phyloP scores from a whole-genome alignment of 2,329 filamentous ascomycete genomes.

The Alternaria dauci region DNA sequence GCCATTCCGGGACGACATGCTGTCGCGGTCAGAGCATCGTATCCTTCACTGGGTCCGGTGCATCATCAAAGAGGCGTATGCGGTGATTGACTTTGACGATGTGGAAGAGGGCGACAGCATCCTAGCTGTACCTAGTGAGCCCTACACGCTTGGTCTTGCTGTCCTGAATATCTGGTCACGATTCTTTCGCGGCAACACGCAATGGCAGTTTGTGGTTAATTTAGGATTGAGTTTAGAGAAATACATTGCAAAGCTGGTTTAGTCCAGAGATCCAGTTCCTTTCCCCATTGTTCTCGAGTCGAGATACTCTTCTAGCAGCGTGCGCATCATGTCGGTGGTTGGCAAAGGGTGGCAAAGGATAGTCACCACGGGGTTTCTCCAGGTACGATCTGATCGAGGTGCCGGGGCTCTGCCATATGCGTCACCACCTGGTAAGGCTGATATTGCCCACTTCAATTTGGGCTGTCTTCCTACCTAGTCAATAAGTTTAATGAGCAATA shows the following conservation, averaged over 20 bases:
- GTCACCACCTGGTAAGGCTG: slow-evolving; percentile 30
- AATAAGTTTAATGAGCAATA: slow-evolving; percentile 34
- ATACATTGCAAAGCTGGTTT: slow-evolving; percentile 16
- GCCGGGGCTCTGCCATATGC: not conserved
- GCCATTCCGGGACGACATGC: slow-evolving; percentile 21
- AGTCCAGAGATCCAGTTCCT: not conserved
- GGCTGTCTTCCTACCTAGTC: slow-evolving; percentile 18
- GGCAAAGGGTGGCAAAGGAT: not conserved
- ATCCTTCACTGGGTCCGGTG: slow-evolving; percentile 59
- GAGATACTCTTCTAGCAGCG: not conserved
- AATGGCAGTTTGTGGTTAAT: slow-evolving; percentile 60
- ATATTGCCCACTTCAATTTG: slow-evolving; percentile 43
- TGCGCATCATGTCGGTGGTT: not conserved
- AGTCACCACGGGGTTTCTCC: slow-evolving; percentile 34
- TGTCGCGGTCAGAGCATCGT: slow-evolving; percentile 51
- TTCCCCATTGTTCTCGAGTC: not conserved
- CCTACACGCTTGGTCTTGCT: slow-evolving; percentile 49
- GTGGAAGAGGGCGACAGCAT: slow-evolving; percentile 20
- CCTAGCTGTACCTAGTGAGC: slow-evolving; percentile 29
- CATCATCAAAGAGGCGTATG: slow-evolving; percentile 57
- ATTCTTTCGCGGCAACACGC: slow-evolving; percentile 59
- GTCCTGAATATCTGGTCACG: slow-evolving; percentile 58
- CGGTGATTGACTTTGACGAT: slow-evolving; percentile 47
- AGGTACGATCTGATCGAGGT: slow-evolving; percentile 15
- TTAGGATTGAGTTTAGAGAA: slow-evolving; percentile 54